Evolutionary conservation across 1,284 basidiomycete genomes (phyloP).

Genomic region (Exsudoporus floridanus): DNA sequence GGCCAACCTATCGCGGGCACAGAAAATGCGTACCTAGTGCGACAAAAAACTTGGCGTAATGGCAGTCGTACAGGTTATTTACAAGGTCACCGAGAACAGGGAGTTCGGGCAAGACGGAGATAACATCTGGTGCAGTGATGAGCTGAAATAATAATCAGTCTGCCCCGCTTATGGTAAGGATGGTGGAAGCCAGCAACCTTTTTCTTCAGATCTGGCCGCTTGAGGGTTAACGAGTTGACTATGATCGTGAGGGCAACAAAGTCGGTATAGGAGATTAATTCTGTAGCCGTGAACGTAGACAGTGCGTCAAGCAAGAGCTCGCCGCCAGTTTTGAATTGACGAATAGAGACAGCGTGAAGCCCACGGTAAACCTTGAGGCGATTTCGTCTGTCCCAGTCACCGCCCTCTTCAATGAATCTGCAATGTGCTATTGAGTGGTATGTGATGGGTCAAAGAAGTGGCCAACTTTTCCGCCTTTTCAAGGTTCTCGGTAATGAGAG

Average conservation of each 20-base stretch:
- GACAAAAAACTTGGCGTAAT: slow-evolving; percentile 93
- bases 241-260: slow-evolving; percentile 90
- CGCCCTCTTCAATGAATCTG: slow-evolving; percentile 92
- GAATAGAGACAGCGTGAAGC: slow-evolving; percentile 82
- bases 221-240: slow-evolving; percentile 74
- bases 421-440: neutral
- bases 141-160: slow-evolving; percentile 43
- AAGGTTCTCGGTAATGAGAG: slow-evolving; percentile 73
- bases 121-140: slow-evolving; percentile 69
- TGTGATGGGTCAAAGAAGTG: neutral
- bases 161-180: neutral
- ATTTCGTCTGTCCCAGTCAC: slow-evolving; percentile 98
- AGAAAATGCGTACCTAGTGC: slow-evolving; percentile 63
- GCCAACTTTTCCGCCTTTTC: slow-evolving; percentile 79
- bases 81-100: slow-evolving; percentile 70
- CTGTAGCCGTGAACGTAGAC: slow-evolving; percentile 92
- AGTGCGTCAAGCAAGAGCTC: slow-evolving; percentile 88
- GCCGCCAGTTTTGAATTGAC: slow-evolving; percentile 73
- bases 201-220: slow-evolving; percentile 88
- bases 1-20: neutral
- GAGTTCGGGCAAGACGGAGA: slow-evolving; percentile 68
- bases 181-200: slow-evolving; percentile 55
- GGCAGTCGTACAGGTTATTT: slow-evolving; percentile 85
- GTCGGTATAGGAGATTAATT: slow-evolving; percentile 87
- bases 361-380: slow-evolving; percentile 95